phyloP scores from a whole-genome alignment of 2,329 filamentous ascomycete genomes.

The Talaromyces amestolkiae region DNA sequence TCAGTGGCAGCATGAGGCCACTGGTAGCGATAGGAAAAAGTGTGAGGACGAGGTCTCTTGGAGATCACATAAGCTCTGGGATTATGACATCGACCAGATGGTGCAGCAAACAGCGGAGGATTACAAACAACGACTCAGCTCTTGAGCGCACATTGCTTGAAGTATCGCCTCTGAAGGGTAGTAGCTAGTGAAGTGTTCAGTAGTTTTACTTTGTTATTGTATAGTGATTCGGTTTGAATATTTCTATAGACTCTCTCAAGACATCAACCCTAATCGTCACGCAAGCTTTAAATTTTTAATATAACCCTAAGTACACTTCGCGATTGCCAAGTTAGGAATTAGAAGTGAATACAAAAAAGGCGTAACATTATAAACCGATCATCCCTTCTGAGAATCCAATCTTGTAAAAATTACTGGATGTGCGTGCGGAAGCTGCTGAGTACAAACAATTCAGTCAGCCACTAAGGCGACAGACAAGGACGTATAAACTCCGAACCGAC shows the following conservation, averaged over 20 bases:
- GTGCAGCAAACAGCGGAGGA: constrained; percentile 9
- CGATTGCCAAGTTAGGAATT: no score
- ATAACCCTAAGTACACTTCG: not conserved
- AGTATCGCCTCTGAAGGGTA: not conserved
- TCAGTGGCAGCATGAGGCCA: constrained; percentile 28
- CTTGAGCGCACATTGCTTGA: not conserved
- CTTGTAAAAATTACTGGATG: not conserved
- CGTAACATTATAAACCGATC: not conserved
- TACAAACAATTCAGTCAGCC: not conserved
- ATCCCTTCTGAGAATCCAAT: not conserved
- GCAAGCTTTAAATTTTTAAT: not conserved
- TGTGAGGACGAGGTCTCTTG: constrained; percentile 26
- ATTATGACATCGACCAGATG: constrained; percentile 36
- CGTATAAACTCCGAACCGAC: constrained; percentile 11
- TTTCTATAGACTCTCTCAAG: not conserved
- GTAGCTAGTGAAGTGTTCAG: not conserved
- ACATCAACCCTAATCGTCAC: not conserved
- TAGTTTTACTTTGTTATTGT: not conserved
- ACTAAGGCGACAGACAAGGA: not conserved
- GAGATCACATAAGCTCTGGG: constrained; percentile 36
- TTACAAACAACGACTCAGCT: not conserved
- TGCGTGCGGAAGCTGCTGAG: not conserved
- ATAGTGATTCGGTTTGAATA: not conserved
- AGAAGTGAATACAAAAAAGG: no score
- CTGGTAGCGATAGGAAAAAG: constrained; percentile 29